Base-by-base conservation (phyloP, 2,329 filamentous ascomycete species). In the Coleophoma cylindrospora region DNA sequence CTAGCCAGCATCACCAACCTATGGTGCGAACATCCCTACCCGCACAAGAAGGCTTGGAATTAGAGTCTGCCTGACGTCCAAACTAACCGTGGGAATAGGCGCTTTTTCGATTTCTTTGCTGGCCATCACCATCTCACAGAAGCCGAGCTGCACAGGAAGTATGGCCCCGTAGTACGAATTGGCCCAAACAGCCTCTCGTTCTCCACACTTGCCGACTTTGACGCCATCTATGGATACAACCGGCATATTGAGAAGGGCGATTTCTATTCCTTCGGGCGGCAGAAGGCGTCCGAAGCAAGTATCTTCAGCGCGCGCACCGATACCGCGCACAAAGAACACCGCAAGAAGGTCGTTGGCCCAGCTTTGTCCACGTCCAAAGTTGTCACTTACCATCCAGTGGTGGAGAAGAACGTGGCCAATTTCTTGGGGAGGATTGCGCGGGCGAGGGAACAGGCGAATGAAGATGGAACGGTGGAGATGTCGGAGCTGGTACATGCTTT, bases 181-280 rank as follows among this genome's bases (percentile, higher is more conserved):
- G 53, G 54, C 3, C 63, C 61, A 2, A 61, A 66, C 15, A 57
- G 63, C 49, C 55, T 68, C 10, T 56, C 56, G 34, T 65, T 67
- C 53, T 56, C 51, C 37, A 50, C 19, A 27, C 61, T 75, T 0
- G 63, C 68, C 0, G 77, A 75, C 0, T 53, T 79, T 38, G 67
- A 70, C 13, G 70, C 70, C 2, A 79, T 80, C 32, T 79, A 80
- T 59, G 75, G 76, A 0, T 50, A 51, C 47, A 52, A 52, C 34
- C 33, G 44, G 12, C 32, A 34, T 19, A 43, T 52, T 15, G 50
- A 52, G 38, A 52, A 52, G 12, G 48, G 48, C 4, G 34, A 34
- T 14, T 52, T 52, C 19, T 52, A 52, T 22, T 37, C 36, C 15
- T 52, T 52, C 32, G 50, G 47, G 9, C 41, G 50, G 27, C 40